Base-by-base conservation (phyloP, 805 yeast species). In the Candida saitoana region DNA sequence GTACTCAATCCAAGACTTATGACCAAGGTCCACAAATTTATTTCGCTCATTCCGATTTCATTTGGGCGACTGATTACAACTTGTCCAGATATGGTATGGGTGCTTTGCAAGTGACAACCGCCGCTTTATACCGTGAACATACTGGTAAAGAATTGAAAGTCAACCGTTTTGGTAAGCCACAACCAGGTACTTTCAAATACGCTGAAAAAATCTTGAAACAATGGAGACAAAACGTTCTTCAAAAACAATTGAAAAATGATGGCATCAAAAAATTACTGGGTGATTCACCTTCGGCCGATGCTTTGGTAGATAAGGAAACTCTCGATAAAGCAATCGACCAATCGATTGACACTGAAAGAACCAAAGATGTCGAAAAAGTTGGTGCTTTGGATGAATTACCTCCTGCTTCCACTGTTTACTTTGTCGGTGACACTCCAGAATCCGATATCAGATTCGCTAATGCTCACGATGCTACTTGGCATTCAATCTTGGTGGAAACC, bases 61-160 rank as follows among this genome's bases (percentile, higher is more conserved):
- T 88, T 42, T 88, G 96, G 96, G 91, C 96, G 9, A 86, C 96
- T 3, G 85, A 87, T 63, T 87, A 85, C 59, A 79, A 78, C 52
- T 70, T 85, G 47, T 79, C 88, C 14, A 74, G 96, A 59, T 87
- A 88, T 58, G 96, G 96, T 47, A 89, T 88, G 95, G 96, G 96
- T 45, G 96, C 96, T 3, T 71, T 88, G 49, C 96, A 87, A 62
- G 89, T 86, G 31, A 84, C 95, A 16, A 80, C 87, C 55, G 89
- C 90, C 42, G 93, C 95, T 0, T 70, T 88, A 44, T 88, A 80
- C 65, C 77, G 82, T 59, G 95, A 87, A 54, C 88, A 84, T 55
- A 87, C 96, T 2, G 95, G 95, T 44, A 75, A 73, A 49, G 90
- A 85, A 51, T 71, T 88, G 52, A 79, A 80, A 55, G 90, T 85